These are phyloP conservation scores for Albophoma yamanashiensis DNA, from an alignment of 2,329 filamentous ascomycete species.

Conservation along the genomic window DNA sequence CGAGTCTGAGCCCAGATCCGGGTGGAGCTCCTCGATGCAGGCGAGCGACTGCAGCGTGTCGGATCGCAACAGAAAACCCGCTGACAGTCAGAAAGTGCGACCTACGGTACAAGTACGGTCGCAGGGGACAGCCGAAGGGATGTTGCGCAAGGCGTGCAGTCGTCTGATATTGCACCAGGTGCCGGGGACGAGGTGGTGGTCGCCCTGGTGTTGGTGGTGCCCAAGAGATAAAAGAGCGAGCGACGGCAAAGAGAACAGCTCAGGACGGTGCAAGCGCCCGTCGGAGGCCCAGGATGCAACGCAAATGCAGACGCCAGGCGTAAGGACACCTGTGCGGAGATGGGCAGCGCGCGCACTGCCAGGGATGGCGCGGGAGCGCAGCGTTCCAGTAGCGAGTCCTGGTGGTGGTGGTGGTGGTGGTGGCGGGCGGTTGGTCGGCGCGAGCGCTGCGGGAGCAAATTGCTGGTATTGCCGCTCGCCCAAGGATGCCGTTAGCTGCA, in stretches of 20 bases:
- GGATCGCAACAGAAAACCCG: background rate
- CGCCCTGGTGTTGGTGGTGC: background rate
- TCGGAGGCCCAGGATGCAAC: background rate
- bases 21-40: background rate
- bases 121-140: background rate
- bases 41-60: background rate
- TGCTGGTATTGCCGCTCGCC: background rate
- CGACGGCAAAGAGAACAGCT: background rate
- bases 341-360: background rate
- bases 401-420: conserved; percentile 1
- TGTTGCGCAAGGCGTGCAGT: background rate
- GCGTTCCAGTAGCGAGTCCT: conserved; percentile 1
- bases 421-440: conserved; percentile 1
- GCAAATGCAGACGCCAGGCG: background rate
- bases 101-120: background rate
- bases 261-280: conserved; percentile 2
- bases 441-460: background rate
- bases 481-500: background rate
- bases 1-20: background rate
- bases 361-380: conserved; percentile 3
- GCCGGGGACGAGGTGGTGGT: background rate
- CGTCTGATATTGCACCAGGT: background rate
- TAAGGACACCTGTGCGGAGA: background rate
- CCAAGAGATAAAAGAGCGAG: background rate
- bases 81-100: background rate